Conservation (phyloP, 345 rosid genomes). For the Rhodomyrtus tomentosa region DNA sequence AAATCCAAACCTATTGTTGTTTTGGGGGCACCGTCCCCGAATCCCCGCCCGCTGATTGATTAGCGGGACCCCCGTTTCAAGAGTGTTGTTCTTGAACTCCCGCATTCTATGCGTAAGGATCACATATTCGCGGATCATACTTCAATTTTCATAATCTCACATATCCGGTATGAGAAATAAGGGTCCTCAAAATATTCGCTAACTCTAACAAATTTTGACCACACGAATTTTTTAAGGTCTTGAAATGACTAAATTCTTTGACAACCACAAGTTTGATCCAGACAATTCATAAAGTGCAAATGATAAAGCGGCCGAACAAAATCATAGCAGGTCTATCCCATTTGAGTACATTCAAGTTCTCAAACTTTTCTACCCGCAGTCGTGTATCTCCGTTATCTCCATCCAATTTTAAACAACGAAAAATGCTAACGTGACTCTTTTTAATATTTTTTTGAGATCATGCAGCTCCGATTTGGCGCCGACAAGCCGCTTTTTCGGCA, state of each 20-base stretch:
- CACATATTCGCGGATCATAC: too few species aligned
- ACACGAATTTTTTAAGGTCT: neutral
- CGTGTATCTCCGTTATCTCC: neutral
- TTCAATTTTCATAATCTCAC: too few species aligned
- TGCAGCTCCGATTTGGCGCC: neutral
- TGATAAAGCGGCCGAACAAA: neutral
- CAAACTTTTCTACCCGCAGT: neutral
- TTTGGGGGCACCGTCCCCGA: too few species aligned
- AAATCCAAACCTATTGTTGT: too few species aligned
- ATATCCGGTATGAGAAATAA: too few species aligned
- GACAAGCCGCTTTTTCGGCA: neutral
- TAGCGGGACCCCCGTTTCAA: too few species aligned
- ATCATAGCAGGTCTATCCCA: neutral
- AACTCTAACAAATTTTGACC: neutral
- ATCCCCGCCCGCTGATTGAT: too few species aligned
- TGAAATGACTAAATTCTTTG: neutral
- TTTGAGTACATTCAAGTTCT: neutral
- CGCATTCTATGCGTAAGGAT: too few species aligned
- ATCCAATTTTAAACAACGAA: neutral
- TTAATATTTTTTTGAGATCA: neutral
- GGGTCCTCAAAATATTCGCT: too few species aligned
- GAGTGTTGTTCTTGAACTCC: too few species aligned
- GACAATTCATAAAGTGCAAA: neutral
- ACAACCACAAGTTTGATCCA: neutral
- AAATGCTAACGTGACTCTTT: neutral